Evolutionary conservation across 2,329 filamentous ascomycete species (phyloP).

Genomic region (Raffaelea deltoideospora): DNA sequence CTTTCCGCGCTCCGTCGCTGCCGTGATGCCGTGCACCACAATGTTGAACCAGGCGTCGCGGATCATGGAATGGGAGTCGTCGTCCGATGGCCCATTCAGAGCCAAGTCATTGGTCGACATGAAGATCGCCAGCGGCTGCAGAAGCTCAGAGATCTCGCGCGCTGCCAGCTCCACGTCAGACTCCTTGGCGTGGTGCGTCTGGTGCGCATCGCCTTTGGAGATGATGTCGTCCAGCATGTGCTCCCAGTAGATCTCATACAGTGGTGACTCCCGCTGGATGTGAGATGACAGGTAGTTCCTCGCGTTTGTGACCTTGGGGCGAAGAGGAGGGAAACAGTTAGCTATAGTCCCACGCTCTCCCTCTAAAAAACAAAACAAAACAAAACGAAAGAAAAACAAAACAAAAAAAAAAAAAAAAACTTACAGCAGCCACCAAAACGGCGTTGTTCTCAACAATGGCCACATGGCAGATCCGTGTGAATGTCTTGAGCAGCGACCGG

Average conservation of each 20-base stretch:
- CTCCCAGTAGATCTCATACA: constrained; percentile 72
- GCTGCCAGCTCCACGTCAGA: constrained; percentile 71
- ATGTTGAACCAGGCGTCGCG: constrained; percentile 98
- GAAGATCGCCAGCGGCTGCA: constrained; percentile 76
- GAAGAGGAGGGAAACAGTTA: too few relatives aligned
- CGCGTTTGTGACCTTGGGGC: constrained; percentile 63
- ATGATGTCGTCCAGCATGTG: constrained; percentile 78
- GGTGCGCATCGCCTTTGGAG: constrained; percentile 74
- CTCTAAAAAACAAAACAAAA: too few relatives aligned
- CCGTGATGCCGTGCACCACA: constrained; percentile 78
- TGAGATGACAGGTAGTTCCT: constrained; percentile 63
- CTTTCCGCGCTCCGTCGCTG: constrained; percentile 57
- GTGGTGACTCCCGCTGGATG: constrained; percentile 50
- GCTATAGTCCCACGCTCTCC: too few relatives aligned
- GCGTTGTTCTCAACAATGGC: constrained; percentile 55
- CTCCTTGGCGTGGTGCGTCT: constrained; percentile 56
- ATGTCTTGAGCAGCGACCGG: constrained; percentile 71
- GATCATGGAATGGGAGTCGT: constrained; percentile 57
- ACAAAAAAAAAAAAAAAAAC: too few relatives aligned
- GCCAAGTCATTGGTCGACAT: constrained; percentile 52
- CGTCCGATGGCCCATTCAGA: constrained; percentile 34
- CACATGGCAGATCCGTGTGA: constrained; percentile 58
- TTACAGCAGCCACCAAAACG: constrained; percentile 55
- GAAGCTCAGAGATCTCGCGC: constrained; percentile 71
- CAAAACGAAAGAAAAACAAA: too few relatives aligned